Base-by-base conservation (phyloP, 2,329 filamentous ascomycete genomes). In the Penicillium sp. region DNA sequence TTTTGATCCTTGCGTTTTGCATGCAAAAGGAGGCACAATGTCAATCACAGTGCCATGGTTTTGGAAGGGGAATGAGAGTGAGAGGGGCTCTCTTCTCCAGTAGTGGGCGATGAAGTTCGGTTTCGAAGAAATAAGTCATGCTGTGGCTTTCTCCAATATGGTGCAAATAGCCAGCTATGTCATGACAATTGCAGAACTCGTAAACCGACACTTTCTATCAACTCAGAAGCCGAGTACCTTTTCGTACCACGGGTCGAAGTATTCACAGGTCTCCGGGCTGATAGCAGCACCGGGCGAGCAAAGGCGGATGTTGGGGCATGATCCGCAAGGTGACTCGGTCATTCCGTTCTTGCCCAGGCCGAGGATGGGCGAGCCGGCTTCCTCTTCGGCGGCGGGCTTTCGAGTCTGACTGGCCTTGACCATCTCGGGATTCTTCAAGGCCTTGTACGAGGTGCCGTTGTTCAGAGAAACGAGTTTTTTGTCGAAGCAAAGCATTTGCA, bases 271-370 rank as follows among this genome's bases (percentile, higher is more conserved):
- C 65, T 87, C 89, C 0, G 94, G 91, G 69, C 89, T 96, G 22
- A 99, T 92, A 0, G 92, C 91, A 0, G 94, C 94, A 6, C 92
- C 92, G 61, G 96, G 91, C 65, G 91, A 90, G 73, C 95, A 99
- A 1, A 98, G 83, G 59, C 95, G 90, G 73, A 96, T 96, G 2
- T 97, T 94, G 0, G 95, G 95, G 75, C 95, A 99, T 57, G 87
- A 84, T 1, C 94, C 93, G 75, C 95, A 99, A 0, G 95, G 95
- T 2, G 90, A 88, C 75, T 97, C 92, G 1, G 91, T 96, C 66
- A 94, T 86, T 3, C 90, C 90, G 67, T 93, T 96, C 66, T 83
- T 75, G n/a, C 79, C 81, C 15, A 80, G 71, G 14, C 61, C 45
- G 5, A 77, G 78, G 41, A 79, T 76, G 69, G 78, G 59, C 73